A percentile compares a stretch with the other conserved stretches of the same genome.
Conservation (phyloP, 768 basidiomycete genomes). For the Agaricus sinodeliciosus region DNA sequence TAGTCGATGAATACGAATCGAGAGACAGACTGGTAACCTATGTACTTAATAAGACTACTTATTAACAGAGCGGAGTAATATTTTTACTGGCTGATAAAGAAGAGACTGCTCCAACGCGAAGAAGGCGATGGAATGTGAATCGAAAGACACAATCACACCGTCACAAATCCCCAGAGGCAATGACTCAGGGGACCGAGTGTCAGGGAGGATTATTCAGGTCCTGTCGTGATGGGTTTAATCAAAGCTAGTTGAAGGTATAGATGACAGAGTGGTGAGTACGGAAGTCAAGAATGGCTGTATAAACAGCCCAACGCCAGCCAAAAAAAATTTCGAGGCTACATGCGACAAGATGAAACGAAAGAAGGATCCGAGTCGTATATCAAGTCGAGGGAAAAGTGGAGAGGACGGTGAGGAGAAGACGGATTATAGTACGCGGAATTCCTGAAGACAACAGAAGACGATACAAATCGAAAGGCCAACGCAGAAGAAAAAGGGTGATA, state of each 20-base stretch:
- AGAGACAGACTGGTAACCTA: no score
- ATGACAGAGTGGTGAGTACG: background rate
- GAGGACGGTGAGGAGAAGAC: background rate
- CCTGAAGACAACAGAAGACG: background rate
- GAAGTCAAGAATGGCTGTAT: background rate
- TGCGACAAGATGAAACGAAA: background rate
- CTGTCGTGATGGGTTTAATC: background rate
- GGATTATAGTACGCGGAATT: background rate
- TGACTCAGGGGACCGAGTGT: no score
- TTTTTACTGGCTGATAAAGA: no score
- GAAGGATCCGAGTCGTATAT: background rate
- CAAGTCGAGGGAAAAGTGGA: background rate
- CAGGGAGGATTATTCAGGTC: no score
- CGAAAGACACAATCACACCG: no score
- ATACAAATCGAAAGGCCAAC: conserved; percentile 4
- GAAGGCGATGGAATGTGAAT: no score
- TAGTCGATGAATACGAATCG: no score
- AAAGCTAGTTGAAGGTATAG: background rate
- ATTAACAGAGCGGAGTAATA: no score
- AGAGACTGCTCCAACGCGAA: no score
- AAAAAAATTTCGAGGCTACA: background rate
- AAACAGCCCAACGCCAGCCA: no score
- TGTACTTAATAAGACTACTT: no score
- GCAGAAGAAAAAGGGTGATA: background rate
- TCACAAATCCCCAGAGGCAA: no score